A percentile compares a stretch with the other conserved stretches of the same genome.
These are phyloP conservation scores for Plasmodium coatneyi DNA, from an alignment of 169 alveolate genomes.

Conservation along the genomic window DNA sequence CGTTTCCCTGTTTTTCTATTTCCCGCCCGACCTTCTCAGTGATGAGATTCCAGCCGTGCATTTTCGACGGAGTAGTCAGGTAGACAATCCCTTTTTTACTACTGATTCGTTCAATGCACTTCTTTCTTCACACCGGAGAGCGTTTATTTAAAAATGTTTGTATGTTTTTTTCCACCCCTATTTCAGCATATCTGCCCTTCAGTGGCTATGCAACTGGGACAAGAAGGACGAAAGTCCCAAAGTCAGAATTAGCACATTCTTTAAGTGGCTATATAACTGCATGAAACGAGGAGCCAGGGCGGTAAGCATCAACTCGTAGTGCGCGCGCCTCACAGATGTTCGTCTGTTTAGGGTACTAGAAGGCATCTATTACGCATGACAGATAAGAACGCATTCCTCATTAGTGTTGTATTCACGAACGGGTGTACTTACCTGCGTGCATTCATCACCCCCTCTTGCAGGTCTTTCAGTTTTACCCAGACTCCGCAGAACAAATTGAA, in stretches of 20 bases:
- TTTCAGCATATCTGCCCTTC: slow-evolving; percentile 93
- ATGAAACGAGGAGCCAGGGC: slow-evolving; percentile 92
- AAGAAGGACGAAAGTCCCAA: slow-evolving; percentile 92
- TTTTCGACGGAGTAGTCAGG: slow-evolving; percentile 89
- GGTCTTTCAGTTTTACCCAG: slow-evolving; percentile 96
- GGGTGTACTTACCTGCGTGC: background rate
- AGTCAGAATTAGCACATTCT: slow-evolving; percentile 91
- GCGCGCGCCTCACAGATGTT: background rate
- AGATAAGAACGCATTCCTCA: background rate
- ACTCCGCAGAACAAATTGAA: slow-evolving; percentile 94
- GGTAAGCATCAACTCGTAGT: slow-evolving; percentile 46
- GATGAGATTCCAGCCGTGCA: slow-evolving; percentile 91
- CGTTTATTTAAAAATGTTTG: background rate
- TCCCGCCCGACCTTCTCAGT: slow-evolving; percentile 51
- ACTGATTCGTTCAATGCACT: too few relatives aligned
- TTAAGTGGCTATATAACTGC: slow-evolving; percentile 90
- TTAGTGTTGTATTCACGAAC: background rate
- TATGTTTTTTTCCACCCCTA: background rate
- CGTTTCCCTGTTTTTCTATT: background rate
- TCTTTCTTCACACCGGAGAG: background rate
- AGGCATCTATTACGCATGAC: background rate
- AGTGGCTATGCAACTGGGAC: slow-evolving; percentile 97
- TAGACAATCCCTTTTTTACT: background rate
- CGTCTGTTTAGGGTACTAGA: background rate
- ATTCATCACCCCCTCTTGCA: slow-evolving; percentile 42